A percentile compares a stretch with the other conserved stretches of the same genome.
These are phyloP conservation scores for Eimeria sp. DNA, from an alignment of 169 alveolate species.

Conservation along the genomic window DNA sequence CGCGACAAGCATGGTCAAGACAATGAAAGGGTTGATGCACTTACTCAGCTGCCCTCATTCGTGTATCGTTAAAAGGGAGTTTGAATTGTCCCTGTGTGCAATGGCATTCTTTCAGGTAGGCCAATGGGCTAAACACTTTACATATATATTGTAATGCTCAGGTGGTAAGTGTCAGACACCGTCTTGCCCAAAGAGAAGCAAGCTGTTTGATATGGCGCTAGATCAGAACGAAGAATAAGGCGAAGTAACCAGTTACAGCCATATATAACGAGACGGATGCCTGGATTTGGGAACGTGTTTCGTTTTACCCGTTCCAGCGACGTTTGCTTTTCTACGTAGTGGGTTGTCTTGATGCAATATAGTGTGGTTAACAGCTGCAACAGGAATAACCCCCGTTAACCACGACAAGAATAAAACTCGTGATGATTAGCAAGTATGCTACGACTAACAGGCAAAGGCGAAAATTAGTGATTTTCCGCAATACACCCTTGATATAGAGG, in stretches of 20 bases:
- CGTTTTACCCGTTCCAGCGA: too few relatives aligned
- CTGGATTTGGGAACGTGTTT: too few relatives aligned
- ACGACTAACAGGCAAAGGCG: background rate
- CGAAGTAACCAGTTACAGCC: background rate
- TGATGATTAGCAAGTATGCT: background rate
- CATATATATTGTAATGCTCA: background rate
- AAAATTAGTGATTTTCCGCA: background rate
- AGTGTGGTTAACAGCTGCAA: background rate
- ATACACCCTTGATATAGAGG: background rate
- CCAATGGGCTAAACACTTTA: background rate
- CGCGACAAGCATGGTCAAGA: background rate
- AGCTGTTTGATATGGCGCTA: background rate
- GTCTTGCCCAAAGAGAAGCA: background rate
- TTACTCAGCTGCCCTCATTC: background rate
- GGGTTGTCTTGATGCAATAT: background rate
- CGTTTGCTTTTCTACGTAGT: too few relatives aligned
- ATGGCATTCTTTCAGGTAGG: too few relatives aligned
- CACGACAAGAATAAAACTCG: background rate
- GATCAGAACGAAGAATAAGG: background rate
- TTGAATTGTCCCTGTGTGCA: too few relatives aligned
- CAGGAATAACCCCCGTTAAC: background rate
- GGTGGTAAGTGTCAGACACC: background rate
- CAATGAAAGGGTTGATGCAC: background rate
- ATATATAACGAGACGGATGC: too few relatives aligned
- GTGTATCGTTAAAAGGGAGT: background rate